These are phyloP conservation scores for Schizonepeta tenuifolia DNA, from an alignment of 257 asterid genomes.

Conservation along the genomic window DNA sequence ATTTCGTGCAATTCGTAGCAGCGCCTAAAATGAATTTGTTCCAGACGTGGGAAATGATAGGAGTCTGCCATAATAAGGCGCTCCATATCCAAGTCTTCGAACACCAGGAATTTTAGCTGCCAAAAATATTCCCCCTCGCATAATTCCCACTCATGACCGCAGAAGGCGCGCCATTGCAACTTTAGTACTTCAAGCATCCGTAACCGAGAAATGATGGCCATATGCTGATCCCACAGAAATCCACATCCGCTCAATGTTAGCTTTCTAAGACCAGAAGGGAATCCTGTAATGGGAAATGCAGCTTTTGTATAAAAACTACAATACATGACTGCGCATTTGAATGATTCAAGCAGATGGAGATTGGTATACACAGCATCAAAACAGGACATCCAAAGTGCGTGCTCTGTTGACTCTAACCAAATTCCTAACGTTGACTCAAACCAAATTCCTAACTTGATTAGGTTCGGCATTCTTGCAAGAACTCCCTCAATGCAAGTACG, in stretches of 20 bases:
- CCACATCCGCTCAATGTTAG: conserved; percentile 19
- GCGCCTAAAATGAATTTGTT: neutral
- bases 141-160: conserved; percentile 1
- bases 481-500: conserved; percentile 17
- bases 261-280: neutral
- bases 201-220: neutral
- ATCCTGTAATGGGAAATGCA: too few relatives aligned
- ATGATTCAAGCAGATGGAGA: conserved; percentile 2
- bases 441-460: conserved; percentile 24
- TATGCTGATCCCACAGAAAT: neutral
- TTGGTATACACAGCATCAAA: neutral
- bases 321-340: conserved; percentile 3
- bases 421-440: conserved; percentile 16
- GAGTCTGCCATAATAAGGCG: neutral
- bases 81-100: conserved; percentile 25
- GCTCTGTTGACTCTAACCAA: neutral
- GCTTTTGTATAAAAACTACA: neutral
- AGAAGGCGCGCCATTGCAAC: conserved; percentile 15
- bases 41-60: neutral
- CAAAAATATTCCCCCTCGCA: neutral
- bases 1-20: conserved; percentile 3
- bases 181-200: conserved; percentile 12
- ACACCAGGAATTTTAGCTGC: neutral
- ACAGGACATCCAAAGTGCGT: neutral
- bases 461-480: conserved; percentile 22